Evolutionary conservation across 2,329 filamentous ascomycete genomes (phyloP).

Genomic region (Claviceps arundinis): DNA sequence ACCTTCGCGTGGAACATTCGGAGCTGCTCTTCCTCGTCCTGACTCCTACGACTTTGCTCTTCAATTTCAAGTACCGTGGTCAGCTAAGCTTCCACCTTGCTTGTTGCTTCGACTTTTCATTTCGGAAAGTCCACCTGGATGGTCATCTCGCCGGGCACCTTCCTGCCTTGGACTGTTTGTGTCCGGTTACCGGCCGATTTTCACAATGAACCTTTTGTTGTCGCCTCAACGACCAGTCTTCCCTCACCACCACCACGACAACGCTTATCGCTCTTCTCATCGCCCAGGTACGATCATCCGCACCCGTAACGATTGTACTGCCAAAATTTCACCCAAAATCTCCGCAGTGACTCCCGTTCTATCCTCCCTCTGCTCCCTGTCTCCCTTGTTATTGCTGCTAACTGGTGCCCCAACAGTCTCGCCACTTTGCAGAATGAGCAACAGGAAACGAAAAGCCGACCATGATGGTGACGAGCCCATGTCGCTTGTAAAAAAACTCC

Average conservation of each 20-base stretch:
- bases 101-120: neutral
- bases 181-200: conserved; percentile 1
- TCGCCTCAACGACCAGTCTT: conserved; percentile 47
- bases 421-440: conserved; percentile 40
- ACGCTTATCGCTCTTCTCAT: conserved; percentile 38
- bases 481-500: conserved; percentile 57
- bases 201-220: conserved; percentile 49
- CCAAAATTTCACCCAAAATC: neutral
- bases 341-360: neutral
- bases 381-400: neutral
- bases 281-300: conserved; percentile 36
- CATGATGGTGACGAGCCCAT: conserved; percentile 76
- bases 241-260: conserved; percentile 45
- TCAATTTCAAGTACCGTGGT: neutral
- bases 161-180: neutral
- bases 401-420: conserved; percentile 15
- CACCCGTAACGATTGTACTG: neutral
- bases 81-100: neutral
- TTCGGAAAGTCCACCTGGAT: neutral
- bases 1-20: too few species aligned
- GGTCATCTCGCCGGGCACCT: neutral
- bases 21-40: too few species aligned
- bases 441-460: conserved; percentile 76
- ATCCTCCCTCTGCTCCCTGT: neutral
- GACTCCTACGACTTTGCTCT: too few species aligned